phyloP scores from a whole-genome alignment of 2,329 filamentous ascomycete genomes.

The Aspergillus ibericus region DNA sequence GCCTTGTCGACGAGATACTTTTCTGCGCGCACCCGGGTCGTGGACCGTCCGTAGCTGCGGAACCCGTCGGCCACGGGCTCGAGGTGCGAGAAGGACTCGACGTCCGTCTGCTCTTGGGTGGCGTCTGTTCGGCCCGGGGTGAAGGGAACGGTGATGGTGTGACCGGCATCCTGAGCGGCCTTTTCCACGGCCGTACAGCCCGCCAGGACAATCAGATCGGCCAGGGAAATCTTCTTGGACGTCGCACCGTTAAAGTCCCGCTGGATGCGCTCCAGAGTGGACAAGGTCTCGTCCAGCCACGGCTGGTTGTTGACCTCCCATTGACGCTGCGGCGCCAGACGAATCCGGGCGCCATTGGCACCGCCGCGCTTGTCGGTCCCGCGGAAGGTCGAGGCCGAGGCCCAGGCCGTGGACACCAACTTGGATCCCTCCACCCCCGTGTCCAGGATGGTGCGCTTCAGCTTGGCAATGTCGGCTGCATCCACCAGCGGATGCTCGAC shows the following conservation, averaged over 20 bases:
- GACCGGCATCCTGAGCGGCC: constrained; percentile 50
- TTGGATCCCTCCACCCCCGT: constrained; percentile 61
- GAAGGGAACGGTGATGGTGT: constrained; percentile 65
- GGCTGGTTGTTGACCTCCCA: constrained; percentile 75
- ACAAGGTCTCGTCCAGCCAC: constrained; percentile 63
- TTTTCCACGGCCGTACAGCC: constrained; percentile 71
- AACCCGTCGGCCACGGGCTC: constrained; percentile 73
- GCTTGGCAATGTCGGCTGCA: constrained; percentile 60
- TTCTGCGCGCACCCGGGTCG: constrained; percentile 62
- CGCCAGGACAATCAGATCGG: constrained; percentile 75
- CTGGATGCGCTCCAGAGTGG: constrained; percentile 64
- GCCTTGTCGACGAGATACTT: constrained; percentile 71
- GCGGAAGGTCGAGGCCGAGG: constrained; percentile 70
- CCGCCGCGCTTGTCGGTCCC: constrained; percentile 78
- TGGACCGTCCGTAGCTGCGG: constrained; percentile 72
- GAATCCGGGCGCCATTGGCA: constrained; percentile 77
- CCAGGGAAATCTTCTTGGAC: constrained; percentile 78
- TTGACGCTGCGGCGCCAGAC: constrained; percentile 68
- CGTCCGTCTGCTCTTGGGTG: constrained; percentile 69
- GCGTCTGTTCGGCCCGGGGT: constrained; percentile 71
- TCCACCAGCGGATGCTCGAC: constrained; percentile 59
- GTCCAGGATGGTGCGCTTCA: constrained; percentile 69
- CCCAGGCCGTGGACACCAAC: constrained; percentile 68
- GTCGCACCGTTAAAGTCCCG: constrained; percentile 63
- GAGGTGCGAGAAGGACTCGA: constrained; percentile 62